Conservation (phyloP, 495 filamentous ascomycete species). For the Xylaria cubensis region DNA sequence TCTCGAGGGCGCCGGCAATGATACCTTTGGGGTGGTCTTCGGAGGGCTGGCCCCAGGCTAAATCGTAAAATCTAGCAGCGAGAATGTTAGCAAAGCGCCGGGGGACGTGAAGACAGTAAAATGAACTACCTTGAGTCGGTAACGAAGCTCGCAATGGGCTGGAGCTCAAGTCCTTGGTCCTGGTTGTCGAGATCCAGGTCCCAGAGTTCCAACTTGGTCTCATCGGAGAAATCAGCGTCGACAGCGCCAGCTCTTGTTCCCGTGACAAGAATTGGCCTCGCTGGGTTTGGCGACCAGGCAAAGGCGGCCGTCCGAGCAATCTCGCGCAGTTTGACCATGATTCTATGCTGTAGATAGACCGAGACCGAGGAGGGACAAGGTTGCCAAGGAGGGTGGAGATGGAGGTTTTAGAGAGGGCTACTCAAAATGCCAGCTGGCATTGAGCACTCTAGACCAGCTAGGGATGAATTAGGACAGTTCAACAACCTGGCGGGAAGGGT, state of each 20-base stretch:
- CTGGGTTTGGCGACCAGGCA: constrained; percentile 86
- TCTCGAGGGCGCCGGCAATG: constrained; percentile 94
- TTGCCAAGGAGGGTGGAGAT: constrained; percentile 9
- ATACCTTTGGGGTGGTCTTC: constrained; percentile 80
- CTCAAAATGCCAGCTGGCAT: constrained; percentile 43
- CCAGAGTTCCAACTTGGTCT: constrained; percentile 96
- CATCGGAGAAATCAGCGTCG: constrained; percentile 95
- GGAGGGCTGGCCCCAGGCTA: constrained; percentile 87
- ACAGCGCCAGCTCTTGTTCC: constrained; percentile 94
- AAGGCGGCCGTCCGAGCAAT: constrained; percentile 96
- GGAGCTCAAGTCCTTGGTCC: constrained; percentile 78
- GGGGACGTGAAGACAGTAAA: not conserved
- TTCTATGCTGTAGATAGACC: constrained; percentile 43
- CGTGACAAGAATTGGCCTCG: constrained; percentile 84
- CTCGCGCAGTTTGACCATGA: constrained; percentile 93
- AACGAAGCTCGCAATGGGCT: constrained; percentile 80
- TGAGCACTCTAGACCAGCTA: constrained; percentile 45
- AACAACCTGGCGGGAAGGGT: not conserved
- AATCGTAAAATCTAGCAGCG: constrained; percentile 83
- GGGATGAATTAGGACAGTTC: constrained; percentile 11
- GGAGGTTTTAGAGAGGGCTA: constrained; percentile 25
- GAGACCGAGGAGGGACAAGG: not conserved
- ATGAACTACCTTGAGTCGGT: constrained; percentile 82
- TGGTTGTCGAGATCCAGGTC: constrained; percentile 80
- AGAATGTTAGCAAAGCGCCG: constrained; percentile 29